Base-by-base conservation (phyloP, 305 asterid species). In the Nicotiana rustica region DNA sequence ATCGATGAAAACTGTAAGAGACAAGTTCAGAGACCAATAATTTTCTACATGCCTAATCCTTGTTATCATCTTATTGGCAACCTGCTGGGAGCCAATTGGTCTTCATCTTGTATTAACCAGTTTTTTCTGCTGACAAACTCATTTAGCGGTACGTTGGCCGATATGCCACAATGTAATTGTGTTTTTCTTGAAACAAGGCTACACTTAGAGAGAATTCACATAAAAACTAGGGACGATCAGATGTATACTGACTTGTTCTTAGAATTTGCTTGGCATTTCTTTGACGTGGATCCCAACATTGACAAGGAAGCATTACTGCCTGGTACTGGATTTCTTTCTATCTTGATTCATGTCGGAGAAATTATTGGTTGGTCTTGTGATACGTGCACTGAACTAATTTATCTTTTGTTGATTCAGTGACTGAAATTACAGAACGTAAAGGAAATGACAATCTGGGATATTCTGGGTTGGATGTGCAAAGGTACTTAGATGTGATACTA, bases 211-310 rank as follows among this genome's bases (percentile, higher is more conserved):
- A 19, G 17, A 29, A 18, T 33, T 56, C 60, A 12, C 36, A 44
- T 44, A 19, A 5, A 44, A 44, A 6, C 60, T 44, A 12, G 60
- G 14, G 12, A 81, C 8, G 2, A 19, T 12, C 0, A 44, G 17
- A 13, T 1, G 29, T 67, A 29, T 67, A 38, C 41, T n/a, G 14
- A n/a, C 21, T 1, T 81, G 55, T 81, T 67, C 65, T 35, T 29
- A 33, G 57, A 12, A 1, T 35, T 67, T 35, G n/a, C 83, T 18
- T 67, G 64, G 56, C 69, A 67, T 35, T 81, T 81, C 65, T 81
- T 81, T 56, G 56, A 68, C 2, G 83, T 81, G 77, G 83, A 81
- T 68, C 65, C 83, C 19, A 61, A 35, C n/a, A 60, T 81, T 55
- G 69, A 81, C 52, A 76, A 10, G 80, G 66, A 55, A 13, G 14